A percentile compares a stretch with the other conserved stretches of the same genome.
Conservation (phyloP, 805 yeast genomes). For the Spathaspora boniae region DNA sequence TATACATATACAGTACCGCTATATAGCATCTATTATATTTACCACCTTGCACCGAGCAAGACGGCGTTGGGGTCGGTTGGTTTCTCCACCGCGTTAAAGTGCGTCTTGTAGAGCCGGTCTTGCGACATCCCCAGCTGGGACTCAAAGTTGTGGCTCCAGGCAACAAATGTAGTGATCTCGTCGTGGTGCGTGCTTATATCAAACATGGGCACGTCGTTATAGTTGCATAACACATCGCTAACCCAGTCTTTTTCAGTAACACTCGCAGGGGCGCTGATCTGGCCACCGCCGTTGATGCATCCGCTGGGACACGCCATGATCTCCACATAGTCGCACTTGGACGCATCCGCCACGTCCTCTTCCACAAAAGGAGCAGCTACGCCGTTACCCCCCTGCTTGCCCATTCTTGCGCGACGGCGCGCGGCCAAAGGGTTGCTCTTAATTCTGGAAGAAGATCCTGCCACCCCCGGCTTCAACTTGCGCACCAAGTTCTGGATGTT, state of each 20-base stretch:
- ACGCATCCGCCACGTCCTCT: constrained; percentile 51
- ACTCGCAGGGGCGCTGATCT: constrained; percentile 50
- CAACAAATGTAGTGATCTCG: constrained; percentile 15
- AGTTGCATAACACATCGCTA: constrained; percentile 27
- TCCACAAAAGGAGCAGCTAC: too few species aligned
- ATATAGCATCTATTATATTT: too few species aligned
- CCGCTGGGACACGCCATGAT: constrained; percentile 99
- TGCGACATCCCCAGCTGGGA: constrained; percentile 24
- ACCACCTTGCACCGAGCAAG: constrained; percentile 59
- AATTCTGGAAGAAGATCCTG: constrained; percentile 13
- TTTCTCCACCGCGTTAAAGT: constrained; percentile 49
- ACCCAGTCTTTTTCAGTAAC: constrained; percentile 44
- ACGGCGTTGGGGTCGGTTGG: constrained; percentile 46
- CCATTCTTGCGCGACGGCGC: constrained; percentile 40
- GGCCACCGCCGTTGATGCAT: constrained; percentile 97
- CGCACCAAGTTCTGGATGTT: constrained; percentile 93
- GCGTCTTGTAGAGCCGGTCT: constrained; percentile 41
- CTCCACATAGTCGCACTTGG: constrained; percentile 76
- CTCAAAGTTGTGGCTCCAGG: constrained; percentile 36
- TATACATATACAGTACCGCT: too few species aligned
- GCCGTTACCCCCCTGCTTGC: constrained; percentile 16
- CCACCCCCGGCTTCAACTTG: constrained; percentile 52
- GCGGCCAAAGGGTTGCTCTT: constrained; percentile 39
- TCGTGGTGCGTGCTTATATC: constrained; percentile 7
- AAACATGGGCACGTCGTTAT: constrained; percentile 28